A percentile compares a stretch with the other conserved stretches of the same genome.
Conservation (phyloP, 306 rosid species). For the Fragaria vesca region DNA sequence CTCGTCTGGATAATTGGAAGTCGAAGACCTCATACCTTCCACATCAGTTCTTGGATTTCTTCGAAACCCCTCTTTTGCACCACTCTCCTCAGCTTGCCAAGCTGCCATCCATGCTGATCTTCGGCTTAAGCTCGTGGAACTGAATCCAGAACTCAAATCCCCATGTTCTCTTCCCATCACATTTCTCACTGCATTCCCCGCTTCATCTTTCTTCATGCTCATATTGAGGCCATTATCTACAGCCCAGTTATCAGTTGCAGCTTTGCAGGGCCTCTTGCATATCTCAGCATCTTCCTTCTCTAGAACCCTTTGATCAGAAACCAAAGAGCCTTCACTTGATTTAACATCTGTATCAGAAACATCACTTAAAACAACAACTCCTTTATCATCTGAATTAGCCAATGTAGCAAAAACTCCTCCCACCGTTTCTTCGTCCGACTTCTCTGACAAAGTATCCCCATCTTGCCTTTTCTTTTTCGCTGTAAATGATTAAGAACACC, state of each 20-base stretch:
- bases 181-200: constrained; percentile 36
- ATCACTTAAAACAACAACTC: constrained; percentile 42
- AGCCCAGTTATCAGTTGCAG: constrained; percentile 34
- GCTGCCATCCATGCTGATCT: constrained; percentile 44
- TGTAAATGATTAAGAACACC: constrained; percentile 32
- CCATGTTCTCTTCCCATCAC: constrained; percentile 43
- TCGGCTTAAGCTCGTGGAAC: constrained; percentile 29
- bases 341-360: constrained; percentile 55
- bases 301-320: constrained; percentile 37
- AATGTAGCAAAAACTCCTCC: constrained; percentile 44
- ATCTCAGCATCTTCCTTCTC: constrained; percentile 42
- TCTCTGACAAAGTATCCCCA: constrained; percentile 54
- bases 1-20: constrained; percentile 55
- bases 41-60: constrained; percentile 43
- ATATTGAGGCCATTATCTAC: constrained; percentile 35
- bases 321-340: constrained; percentile 35
- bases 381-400: constrained; percentile 49
- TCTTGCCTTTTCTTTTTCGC: constrained; percentile 61
- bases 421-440: constrained; percentile 60
- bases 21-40: constrained; percentile 65
- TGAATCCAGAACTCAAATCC: constrained; percentile 36
- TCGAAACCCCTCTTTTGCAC: constrained; percentile 40
- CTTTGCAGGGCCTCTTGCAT: constrained; percentile 30
- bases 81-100: constrained; percentile 57
- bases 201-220: constrained; percentile 34